Conservation (phyloP, 306 rosid species). For the Cercis canadensis region DNA sequence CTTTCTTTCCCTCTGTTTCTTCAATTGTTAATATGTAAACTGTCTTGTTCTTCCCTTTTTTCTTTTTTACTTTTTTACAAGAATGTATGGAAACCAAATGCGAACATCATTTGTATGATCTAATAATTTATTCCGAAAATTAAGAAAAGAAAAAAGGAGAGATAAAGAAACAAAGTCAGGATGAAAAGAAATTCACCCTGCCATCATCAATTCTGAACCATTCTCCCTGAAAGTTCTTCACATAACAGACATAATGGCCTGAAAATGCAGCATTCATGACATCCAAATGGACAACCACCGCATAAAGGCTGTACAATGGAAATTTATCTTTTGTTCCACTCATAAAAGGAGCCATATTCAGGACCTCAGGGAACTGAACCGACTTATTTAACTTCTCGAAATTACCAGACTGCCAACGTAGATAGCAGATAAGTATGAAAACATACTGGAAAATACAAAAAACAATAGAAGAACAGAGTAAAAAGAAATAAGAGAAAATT, state of each 20-base stretch:
- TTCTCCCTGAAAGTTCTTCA: constrained; percentile 62
- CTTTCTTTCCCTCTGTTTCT: not conserved
- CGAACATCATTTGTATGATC: not conserved
- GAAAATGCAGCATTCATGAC: constrained; percentile 49
- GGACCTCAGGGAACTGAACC: constrained; percentile 65
- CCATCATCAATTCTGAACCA: constrained; percentile 82
- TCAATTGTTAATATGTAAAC: constrained; percentile 1
- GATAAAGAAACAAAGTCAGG: not conserved
- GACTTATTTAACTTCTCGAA: constrained; percentile 74
- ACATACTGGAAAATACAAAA: constrained; percentile 15
- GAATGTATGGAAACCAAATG: constrained; percentile 25
- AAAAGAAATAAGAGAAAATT: not conserved
- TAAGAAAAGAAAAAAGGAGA: no score
- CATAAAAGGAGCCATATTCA: constrained; percentile 75
- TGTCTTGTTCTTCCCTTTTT: not conserved
- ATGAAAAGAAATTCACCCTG: constrained; percentile 50
- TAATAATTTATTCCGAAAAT: constrained; percentile 1
- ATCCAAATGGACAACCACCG: constrained; percentile 85
- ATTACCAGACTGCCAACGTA: constrained; percentile 80
- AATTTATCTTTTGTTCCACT: constrained; percentile 58
- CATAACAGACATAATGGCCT: constrained; percentile 58
- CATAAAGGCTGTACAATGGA: constrained; percentile 71
- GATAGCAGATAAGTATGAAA: constrained; percentile 37
- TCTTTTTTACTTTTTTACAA: no score
- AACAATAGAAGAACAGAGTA: not conserved